Evolutionary conservation across 225 moss, liverwort and hornwort species (phyloP).

Genomic region (Anthoceros angustus): DNA sequence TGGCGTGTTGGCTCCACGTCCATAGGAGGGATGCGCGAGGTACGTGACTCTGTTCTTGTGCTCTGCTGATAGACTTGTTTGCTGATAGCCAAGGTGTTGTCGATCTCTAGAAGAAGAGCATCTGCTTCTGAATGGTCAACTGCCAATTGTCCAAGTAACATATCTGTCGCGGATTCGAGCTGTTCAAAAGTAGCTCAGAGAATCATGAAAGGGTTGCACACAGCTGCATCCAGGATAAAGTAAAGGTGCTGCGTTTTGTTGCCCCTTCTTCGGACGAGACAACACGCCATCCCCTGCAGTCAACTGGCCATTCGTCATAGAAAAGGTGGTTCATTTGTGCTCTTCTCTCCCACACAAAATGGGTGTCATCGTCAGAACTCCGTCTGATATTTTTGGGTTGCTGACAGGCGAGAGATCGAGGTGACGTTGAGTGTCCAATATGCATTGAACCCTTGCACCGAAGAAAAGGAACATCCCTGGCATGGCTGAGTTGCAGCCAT

Average conservation of each 20-base stretch:
- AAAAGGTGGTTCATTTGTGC: constrained; percentile 13
- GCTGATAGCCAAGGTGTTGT: constrained; percentile 17
- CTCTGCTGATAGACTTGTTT: constrained; percentile 13
- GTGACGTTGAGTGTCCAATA: constrained; percentile 29
- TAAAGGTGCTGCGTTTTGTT: not conserved
- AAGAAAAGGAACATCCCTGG: constrained; percentile 5
- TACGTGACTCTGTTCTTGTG: constrained; percentile 5
- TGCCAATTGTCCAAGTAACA: constrained; percentile 18
- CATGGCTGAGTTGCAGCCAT: constrained; percentile 39
- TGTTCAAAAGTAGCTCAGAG: not conserved
- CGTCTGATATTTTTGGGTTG: not conserved
- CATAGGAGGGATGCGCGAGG: not conserved
- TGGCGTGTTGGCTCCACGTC: not conserved
- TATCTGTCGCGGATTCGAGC: constrained; percentile 22
- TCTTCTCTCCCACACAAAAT: not conserved
- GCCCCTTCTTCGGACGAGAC: not conserved
- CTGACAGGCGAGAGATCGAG: constrained; percentile 20
- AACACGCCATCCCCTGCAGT: constrained; percentile 5
- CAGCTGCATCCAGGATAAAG: not conserved
- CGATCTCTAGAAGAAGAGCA: constrained; percentile 27
- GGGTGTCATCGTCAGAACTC: too few species aligned
- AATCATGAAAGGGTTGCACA: not conserved
- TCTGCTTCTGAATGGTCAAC: constrained; percentile 18
- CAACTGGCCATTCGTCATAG: constrained; percentile 26
- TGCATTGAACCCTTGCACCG: constrained; percentile 27